Conservation (phyloP, 2,329 filamentous ascomycete species). For the Stagonosporopsis rhizophila region DNA sequence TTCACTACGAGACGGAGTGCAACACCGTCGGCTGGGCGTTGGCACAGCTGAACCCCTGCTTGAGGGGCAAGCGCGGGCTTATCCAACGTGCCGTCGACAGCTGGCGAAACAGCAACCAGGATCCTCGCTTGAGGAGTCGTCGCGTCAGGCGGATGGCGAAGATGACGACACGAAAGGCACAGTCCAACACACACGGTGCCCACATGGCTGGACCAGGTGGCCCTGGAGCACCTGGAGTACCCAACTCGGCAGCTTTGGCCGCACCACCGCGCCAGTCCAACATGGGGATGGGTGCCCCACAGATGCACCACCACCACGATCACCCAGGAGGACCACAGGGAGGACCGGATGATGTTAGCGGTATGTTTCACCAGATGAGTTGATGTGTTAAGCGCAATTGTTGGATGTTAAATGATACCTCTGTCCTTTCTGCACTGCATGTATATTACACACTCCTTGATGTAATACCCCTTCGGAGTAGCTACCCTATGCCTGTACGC, state of each 20-base stretch:
- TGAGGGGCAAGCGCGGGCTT: constrained; percentile 90
- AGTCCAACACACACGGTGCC: constrained; percentile 63
- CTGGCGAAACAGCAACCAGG: constrained; percentile 99
- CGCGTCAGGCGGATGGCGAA: constrained; percentile 95
- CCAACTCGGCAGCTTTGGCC: constrained; percentile 67
- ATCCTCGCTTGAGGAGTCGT: constrained; percentile 86
- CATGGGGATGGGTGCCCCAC: constrained; percentile 70
- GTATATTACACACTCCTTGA: constrained; percentile 54
- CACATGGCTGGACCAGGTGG: constrained; percentile 73
- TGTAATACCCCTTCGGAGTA: constrained; percentile 52
- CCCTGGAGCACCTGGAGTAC: constrained; percentile 66
- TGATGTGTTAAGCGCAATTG: constrained; percentile 54
- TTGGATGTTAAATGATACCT: constrained; percentile 52
- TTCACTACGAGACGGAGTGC: constrained; percentile 98
- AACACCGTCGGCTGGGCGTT: constrained; percentile 99
- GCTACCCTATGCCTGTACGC: constrained; percentile 44
- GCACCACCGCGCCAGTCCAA: constrained; percentile 68
- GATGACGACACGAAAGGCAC: constrained; percentile 84
- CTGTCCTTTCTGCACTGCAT: constrained; percentile 52
- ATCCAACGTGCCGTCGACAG: constrained; percentile 98
- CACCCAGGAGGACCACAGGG: constrained; percentile 71
- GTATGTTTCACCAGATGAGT: constrained; percentile 98
- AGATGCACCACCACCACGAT: constrained; percentile 75
- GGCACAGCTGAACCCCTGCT: constrained; percentile 87
- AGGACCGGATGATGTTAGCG: constrained; percentile 83